phyloP scores from a whole-genome alignment of 768 basidiomycete species.

The Arthromyces matolae region DNA sequence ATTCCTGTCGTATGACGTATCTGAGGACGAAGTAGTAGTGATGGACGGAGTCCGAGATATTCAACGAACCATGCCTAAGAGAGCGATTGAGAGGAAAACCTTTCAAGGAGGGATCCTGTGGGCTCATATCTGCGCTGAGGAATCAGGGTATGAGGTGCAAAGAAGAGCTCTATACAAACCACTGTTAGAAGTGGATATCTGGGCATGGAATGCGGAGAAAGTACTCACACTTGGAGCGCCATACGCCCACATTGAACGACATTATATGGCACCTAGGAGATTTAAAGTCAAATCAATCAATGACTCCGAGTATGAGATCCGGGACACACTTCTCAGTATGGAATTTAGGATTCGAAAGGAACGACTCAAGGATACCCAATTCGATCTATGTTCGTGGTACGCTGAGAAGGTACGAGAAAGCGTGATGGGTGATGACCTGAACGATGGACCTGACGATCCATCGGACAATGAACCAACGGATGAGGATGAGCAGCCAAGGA shows the following conservation, averaged over 20 bases:
- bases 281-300: no score
- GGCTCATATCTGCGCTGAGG: not conserved
- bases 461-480: no score
- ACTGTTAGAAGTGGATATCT: not conserved
- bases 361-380: not conserved
- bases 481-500: no score
- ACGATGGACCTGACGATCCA: no score
- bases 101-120: not conserved
- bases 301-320: no score
- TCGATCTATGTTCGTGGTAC: not conserved
- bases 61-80: not conserved
- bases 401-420: no score
- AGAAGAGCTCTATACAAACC: no score
- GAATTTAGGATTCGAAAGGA: not conserved
- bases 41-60: not conserved
- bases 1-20: not conserved
- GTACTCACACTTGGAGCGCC: not conserved
- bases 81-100: not conserved
- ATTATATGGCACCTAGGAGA: no score
- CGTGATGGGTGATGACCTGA: no score
- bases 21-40: not conserved
- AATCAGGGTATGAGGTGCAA: no score
- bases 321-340: not conserved
- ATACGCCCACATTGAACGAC: no score
- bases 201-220: slow-evolving; percentile 4